Evolutionary conservation across 345 rosid genomes (phyloP).

Genomic region (Sonneratia alba): DNA sequence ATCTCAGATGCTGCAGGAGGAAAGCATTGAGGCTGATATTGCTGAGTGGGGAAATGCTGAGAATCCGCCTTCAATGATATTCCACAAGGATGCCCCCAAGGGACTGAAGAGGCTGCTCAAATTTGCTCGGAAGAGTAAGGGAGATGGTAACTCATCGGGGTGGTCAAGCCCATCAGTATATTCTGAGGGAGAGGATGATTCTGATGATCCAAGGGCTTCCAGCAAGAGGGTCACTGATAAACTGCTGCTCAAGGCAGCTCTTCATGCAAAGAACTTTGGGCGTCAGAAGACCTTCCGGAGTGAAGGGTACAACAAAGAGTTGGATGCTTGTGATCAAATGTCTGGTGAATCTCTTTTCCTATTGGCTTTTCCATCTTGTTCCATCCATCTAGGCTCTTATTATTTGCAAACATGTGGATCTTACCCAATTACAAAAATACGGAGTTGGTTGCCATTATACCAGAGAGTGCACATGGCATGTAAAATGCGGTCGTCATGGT

Average conservation of each 20-base stretch:
- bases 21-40: constrained; percentile 47
- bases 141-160: constrained; percentile 44
- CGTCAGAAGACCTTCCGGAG: constrained; percentile 18
- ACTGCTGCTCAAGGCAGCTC: constrained; percentile 34
- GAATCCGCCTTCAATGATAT: constrained; percentile 42
- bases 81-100: constrained; percentile 56
- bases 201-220: constrained; percentile 36
- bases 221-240: constrained; percentile 40
- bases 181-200: constrained; percentile 62
- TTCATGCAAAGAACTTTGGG: constrained; percentile 33
- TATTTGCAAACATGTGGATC: background rate
- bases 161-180: constrained; percentile 57
- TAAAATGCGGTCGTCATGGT: background rate
- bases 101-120: constrained; percentile 63
- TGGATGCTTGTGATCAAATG: constrained; percentile 23
- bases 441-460: too few relatives aligned
- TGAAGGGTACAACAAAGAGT: constrained; percentile 18
- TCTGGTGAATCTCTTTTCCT: constrained; percentile 24
- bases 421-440: background rate
- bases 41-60: constrained; percentile 64
- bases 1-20: constrained; percentile 72
- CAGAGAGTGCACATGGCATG: too few relatives aligned
- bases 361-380: background rate
- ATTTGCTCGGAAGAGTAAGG: constrained; percentile 61
- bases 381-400: background rate